Percentiles rank a stretch among this genome's conserved stretches.
Conservation (phyloP, 345 rosid species). For the Limnanthes douglasii region DNA sequence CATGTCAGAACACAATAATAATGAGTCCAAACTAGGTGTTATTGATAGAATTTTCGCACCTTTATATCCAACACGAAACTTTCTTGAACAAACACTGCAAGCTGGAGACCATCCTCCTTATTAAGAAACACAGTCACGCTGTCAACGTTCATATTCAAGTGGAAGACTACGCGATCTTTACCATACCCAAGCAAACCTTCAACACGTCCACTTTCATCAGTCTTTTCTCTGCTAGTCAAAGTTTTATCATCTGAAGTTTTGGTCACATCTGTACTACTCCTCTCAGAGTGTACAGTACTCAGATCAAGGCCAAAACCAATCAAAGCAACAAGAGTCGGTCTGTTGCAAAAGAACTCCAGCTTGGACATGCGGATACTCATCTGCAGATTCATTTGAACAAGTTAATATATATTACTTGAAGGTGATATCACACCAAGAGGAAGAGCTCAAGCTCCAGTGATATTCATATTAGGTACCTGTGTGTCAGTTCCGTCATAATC, state of each 20-base stretch:
- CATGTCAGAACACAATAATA: slow-evolving; percentile 1
- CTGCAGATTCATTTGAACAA: slow-evolving; percentile 31
- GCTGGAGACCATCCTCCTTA: slow-evolving; percentile 95
- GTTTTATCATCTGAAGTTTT: slow-evolving; percentile 28
- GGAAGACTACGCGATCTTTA: slow-evolving; percentile 84
- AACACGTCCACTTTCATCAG: slow-evolving; percentile 54
- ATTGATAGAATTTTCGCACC: slow-evolving; percentile 25
- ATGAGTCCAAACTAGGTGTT: slow-evolving; percentile 5
- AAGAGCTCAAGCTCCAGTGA: slow-evolving; percentile 8
- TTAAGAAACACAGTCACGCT: slow-evolving; percentile 82
- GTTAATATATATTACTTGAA: slow-evolving; percentile 4
- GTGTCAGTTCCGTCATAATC: slow-evolving; percentile 87
- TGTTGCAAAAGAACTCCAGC: slow-evolving; percentile 86
- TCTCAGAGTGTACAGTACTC: slow-evolving; percentile 22
- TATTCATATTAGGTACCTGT: slow-evolving; percentile 39
- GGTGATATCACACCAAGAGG: slow-evolving; percentile 4
- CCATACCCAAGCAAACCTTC: slow-evolving; percentile 93
- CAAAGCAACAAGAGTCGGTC: slow-evolving; percentile 90
- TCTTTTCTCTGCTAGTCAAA: slow-evolving; percentile 35
- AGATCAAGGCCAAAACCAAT: slow-evolving; percentile 87
- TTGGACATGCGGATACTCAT: slow-evolving; percentile 95
- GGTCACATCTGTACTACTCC: slow-evolving; percentile 16
- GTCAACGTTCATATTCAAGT: slow-evolving; percentile 75
- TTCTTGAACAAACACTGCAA: slow-evolving; percentile 94
- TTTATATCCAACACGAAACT: slow-evolving; percentile 76